Base-by-base conservation (phyloP, 1,284 basidiomycete species). In the Bjerkandera adusta region DNA sequence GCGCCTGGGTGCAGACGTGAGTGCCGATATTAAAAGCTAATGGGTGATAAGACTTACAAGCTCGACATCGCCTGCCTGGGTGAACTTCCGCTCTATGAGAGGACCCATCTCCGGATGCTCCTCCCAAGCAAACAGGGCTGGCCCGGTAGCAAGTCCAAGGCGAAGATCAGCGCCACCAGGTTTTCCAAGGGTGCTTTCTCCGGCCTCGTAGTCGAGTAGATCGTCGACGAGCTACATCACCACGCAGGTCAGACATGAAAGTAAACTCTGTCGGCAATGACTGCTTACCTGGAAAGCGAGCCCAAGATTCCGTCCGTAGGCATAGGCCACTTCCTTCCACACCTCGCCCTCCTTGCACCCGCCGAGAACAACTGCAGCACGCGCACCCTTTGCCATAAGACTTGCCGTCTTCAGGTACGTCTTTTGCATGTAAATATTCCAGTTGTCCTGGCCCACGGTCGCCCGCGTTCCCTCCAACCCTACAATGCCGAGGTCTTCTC, bases 351-450 rank as follows among this genome's bases (percentile, higher is more conserved):
- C 81, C 41, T 72, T 76, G 56, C 86, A 89, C 0, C 96, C 96
- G 4, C 95, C 96, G 0, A 99, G 75, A 3, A 96, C 85, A 5
- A 93, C 91, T 0, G 92, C 83, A 4, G 92, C 90, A 6, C 95
- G 79, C 1, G 91, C 87, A 3, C 88, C 88, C 68, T 98, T 99
- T 1, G 94, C 95, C 79, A 99, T 96, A 49, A 99, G 69, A 59
- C 89, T 92, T 13, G 96, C 96, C 4, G 94, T 97, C 71, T 99
- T 98, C 60, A 99, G 73, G 64, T 98, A 99, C 21, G 92, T 95
- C 71, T 96, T 97, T 60, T 85, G 82, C 65, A 98, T 76, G 70
- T 99, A 99, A 27, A 85, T 72, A 49, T 85, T 83, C 81, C 96
- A 98, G 52, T 85, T 80, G 13, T 83, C 79, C 22, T 62, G 51